phyloP scores from a whole-genome alignment of 2,329 filamentous ascomycete species.

The Colletotrichum sp. region DNA sequence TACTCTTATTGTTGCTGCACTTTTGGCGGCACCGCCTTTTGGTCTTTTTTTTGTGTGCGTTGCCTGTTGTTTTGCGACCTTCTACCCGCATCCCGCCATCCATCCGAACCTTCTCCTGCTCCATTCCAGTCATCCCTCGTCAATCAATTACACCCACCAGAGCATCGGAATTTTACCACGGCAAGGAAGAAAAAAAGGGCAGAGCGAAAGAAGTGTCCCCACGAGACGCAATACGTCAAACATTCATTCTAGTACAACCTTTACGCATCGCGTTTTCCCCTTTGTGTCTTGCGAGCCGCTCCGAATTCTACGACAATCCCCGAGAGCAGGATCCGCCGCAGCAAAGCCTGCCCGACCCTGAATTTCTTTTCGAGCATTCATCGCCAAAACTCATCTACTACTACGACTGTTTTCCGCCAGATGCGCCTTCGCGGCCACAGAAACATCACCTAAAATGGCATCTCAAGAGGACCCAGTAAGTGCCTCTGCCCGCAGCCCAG shows the following conservation, averaged over 20 bases:
- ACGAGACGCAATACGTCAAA: conserved; percentile 1
- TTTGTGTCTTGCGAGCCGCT: conserved; percentile 9
- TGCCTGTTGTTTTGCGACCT: conserved; percentile 15
- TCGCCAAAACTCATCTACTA: neutral
- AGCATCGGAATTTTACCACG: conserved; percentile 3
- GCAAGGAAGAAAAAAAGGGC: neutral
- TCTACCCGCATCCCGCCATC: neutral
- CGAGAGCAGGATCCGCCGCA: neutral
- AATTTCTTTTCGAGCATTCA: neutral
- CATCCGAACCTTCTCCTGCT: neutral
- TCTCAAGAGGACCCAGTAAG: conserved; percentile 22
- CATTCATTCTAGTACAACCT: conserved; percentile 16
- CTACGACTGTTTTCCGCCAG: neutral
- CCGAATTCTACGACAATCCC: neutral
- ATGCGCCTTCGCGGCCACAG: conserved; percentile 6
- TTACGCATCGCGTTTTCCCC: conserved; percentile 8
- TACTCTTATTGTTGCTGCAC: conserved; percentile 12
- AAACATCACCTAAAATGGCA: conserved; percentile 17
- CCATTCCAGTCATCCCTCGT: conserved; percentile 11
- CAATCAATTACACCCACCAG: conserved; percentile 3
- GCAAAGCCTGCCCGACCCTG: neutral
- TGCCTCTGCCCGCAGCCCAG: neutral
- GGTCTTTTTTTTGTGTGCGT: conserved; percentile 9
- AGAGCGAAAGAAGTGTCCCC: neutral
- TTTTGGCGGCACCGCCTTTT: conserved; percentile 10